Conservation (phyloP, 306 rosid genomes). For the Crotalaria pallida region DNA sequence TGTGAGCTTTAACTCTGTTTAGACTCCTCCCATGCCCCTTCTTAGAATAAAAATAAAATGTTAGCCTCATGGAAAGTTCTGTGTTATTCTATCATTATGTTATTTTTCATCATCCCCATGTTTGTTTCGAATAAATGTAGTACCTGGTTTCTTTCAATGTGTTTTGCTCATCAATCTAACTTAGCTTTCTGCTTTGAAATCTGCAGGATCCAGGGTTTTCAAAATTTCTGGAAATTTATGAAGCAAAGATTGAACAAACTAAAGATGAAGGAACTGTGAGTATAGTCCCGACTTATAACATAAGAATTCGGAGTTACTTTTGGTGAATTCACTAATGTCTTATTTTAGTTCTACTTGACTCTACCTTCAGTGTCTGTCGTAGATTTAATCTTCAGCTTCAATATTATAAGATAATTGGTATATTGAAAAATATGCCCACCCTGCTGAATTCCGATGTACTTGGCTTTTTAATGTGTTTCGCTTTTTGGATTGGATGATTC, state of each 20-base stretch:
- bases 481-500: too few species aligned
- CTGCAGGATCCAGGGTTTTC: conserved; percentile 67
- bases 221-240: conserved; percentile 51
- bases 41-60: not conserved
- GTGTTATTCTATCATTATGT: not conserved
- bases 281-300: conserved; percentile 7
- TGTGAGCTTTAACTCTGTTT: not conserved
- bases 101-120: not conserved
- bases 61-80: not conserved
- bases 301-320: conserved; percentile 1
- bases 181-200: conserved; percentile 25
- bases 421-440: not conserved
- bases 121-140: not conserved
- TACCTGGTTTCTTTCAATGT: not conserved
- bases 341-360: not conserved
- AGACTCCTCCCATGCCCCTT: not conserved
- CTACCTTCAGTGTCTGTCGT: not conserved
- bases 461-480: too few species aligned
- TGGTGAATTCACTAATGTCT: not conserved
- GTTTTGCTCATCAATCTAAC: conserved; percentile 19
- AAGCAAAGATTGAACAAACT: conserved; percentile 19
- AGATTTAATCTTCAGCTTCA: not conserved
- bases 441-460: not conserved
- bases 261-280: conserved; percentile 59
- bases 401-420: not conserved